Conservation (phyloP, 306 rosid species). For the Vigna reflexopilosa region DNA sequence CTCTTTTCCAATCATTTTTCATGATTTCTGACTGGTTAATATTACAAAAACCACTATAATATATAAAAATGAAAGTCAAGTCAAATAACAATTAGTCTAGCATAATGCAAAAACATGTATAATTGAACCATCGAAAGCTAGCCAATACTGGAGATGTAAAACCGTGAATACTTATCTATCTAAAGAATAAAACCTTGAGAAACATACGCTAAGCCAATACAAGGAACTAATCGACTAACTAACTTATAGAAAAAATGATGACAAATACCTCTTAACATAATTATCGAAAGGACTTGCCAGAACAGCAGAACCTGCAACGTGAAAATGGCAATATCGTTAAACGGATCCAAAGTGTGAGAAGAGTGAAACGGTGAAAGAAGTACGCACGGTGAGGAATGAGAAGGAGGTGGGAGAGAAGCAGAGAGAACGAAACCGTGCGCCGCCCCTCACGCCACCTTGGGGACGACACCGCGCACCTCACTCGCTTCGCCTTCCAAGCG, state of each 20-base stretch:
- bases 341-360: background rate
- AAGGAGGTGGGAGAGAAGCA: slow-evolving; percentile 63
- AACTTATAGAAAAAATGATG: background rate
- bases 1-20: background rate
- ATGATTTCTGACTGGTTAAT: background rate
- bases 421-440: slow-evolving; percentile 70
- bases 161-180: slow-evolving; percentile 2
- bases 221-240: no score
- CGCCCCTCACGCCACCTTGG: slow-evolving; percentile 66
- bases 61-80: background rate
- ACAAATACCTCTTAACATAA: slow-evolving; percentile 71
- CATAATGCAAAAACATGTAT: background rate
- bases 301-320: slow-evolving; percentile 62
- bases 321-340: background rate
- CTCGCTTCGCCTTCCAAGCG: slow-evolving; percentile 24
- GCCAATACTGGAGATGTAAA: background rate
- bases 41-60: background rate
- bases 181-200: background rate
- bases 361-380: background rate
- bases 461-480: slow-evolving; percentile 65
- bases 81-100: background rate
- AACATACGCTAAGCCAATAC: background rate
- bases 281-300: slow-evolving; percentile 70
- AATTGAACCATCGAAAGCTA: background rate
- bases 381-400: slow-evolving; percentile 60